phyloP scores from a whole-genome alignment of 1,284 basidiomycete genomes.

The Leccinum insolens region DNA sequence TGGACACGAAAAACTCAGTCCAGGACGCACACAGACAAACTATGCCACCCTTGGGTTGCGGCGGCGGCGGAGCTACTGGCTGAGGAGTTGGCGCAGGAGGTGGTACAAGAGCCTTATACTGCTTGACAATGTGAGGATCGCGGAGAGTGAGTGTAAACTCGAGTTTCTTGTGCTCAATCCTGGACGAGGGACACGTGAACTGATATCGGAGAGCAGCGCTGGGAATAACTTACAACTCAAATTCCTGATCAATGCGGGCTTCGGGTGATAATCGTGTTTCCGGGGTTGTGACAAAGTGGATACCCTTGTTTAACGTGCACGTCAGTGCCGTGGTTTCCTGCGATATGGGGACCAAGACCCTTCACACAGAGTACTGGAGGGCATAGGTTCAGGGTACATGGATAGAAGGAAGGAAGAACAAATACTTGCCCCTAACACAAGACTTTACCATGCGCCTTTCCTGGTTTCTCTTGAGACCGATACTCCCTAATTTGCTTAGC shows the following conservation, averaged over 20 bases:
- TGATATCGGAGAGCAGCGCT: background rate
- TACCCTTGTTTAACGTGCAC: slow-evolving; percentile 95
- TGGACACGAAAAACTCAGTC: too few relatives aligned
- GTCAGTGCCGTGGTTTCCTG: slow-evolving; percentile 73
- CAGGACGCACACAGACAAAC: too few relatives aligned
- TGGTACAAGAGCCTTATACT: slow-evolving; percentile 63
- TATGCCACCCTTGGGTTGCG: slow-evolving; percentile 61
- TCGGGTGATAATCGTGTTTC: slow-evolving; percentile 67
- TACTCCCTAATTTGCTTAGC: slow-evolving; percentile 85
- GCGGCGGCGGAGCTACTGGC: slow-evolving; percentile 38
- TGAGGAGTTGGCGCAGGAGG: slow-evolving; percentile 51
- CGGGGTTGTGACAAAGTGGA: slow-evolving; percentile 94
- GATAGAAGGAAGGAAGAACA: background rate
- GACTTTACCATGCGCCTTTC: slow-evolving; percentile 87
- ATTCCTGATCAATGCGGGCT: slow-evolving; percentile 86
- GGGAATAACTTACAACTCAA: slow-evolving; percentile 75
- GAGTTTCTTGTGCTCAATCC: slow-evolving; percentile 86
- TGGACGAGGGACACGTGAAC: slow-evolving; percentile 32
- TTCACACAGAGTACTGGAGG: slow-evolving; percentile 78
- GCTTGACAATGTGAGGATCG: slow-evolving; percentile 78
- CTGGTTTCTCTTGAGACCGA: slow-evolving; percentile 72
- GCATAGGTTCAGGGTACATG: slow-evolving; percentile 4
- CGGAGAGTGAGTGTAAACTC: slow-evolving; percentile 87
- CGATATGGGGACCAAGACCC: slow-evolving; percentile 75
- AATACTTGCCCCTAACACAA: slow-evolving; percentile 80